phyloP scores from a whole-genome alignment of 495 filamentous ascomycete genomes.

The Filosporella fistucella region DNA sequence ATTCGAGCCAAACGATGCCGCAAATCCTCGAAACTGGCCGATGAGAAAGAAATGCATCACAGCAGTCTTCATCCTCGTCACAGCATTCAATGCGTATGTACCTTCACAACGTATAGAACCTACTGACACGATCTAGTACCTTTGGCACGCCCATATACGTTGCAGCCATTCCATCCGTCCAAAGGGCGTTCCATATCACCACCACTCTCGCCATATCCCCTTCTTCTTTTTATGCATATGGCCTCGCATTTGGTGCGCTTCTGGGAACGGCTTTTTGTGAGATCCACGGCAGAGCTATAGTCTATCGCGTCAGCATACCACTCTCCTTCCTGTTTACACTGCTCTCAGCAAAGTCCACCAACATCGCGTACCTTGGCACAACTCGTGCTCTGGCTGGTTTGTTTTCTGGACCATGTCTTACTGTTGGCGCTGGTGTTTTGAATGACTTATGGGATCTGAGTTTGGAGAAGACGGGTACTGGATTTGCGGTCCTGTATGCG shows the following conservation, averaged over 20 bases:
- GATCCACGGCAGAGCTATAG: constrained; percentile 42
- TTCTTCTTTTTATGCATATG: constrained; percentile 49
- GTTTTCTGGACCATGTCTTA: constrained; percentile 44
- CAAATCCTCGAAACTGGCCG: neutral
- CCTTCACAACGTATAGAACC: neutral
- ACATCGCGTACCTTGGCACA: constrained; percentile 47
- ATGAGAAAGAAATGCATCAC: neutral
- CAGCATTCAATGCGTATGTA: neutral
- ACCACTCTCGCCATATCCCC: constrained; percentile 47
- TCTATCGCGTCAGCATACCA: constrained; percentile 44
- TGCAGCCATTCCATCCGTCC: constrained; percentile 35
- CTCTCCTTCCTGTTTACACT: constrained; percentile 56
- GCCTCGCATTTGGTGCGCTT: constrained; percentile 52
- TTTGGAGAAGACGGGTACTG: constrained; percentile 7
- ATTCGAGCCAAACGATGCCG: no score
- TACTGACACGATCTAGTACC: constrained; percentile 28
- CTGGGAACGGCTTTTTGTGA: constrained; percentile 54
- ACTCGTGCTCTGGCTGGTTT: constrained; percentile 58
- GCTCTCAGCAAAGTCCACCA: constrained; percentile 49
- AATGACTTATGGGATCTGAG: constrained; percentile 12
- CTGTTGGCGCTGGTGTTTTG: constrained; percentile 49
- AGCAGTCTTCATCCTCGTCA: neutral
- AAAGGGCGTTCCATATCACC: constrained; percentile 38
- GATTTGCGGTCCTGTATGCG: constrained; percentile 4
- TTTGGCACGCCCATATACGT: constrained; percentile 48